Evolutionary conservation across 1,139 yeast species (phyloP).

Genomic region (Geotrichum aggregatum): DNA sequence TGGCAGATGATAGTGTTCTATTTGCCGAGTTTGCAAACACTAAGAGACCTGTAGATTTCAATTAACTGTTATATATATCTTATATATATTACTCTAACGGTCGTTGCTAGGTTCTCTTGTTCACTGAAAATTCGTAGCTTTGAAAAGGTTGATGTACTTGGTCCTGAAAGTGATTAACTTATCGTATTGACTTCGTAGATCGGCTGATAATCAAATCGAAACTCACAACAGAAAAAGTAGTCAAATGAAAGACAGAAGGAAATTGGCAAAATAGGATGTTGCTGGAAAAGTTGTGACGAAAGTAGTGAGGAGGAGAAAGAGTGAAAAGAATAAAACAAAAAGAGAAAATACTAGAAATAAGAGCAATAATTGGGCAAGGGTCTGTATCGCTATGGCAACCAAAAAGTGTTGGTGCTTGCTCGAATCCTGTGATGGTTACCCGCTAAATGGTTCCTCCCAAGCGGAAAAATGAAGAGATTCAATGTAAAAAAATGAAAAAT

Average conservation of each 20-base stretch:
- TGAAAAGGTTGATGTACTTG: too few species aligned
- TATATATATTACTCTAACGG: conserved; percentile 16
- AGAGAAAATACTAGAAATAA: background rate
- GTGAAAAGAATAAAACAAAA: background rate
- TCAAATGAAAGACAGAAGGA: background rate
- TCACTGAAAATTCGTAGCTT: background rate
- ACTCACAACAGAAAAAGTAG: background rate
- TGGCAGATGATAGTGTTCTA: background rate
- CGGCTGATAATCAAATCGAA: too few species aligned
- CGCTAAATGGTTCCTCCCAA: background rate
- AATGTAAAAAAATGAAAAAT: background rate
- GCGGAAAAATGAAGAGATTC: background rate
- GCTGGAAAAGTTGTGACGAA: background rate
- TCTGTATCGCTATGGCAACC: conserved; percentile 7
- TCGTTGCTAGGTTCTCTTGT: conserved; percentile 4
- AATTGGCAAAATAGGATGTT: background rate
- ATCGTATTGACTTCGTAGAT: too few species aligned
- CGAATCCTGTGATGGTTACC: too few species aligned
- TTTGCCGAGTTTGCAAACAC: conserved; percentile 11
- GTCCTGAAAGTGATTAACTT: too few species aligned
- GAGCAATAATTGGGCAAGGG: conserved; percentile 10
- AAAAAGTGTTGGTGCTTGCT: background rate
- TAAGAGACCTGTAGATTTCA: conserved; percentile 17
- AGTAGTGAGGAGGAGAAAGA: conserved; percentile 1
- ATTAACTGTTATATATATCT: conserved; percentile 20